These are phyloP conservation scores for Aegilops longissima DNA, from an alignment of 176 grass and related monocot species.

Conservation along the genomic window DNA sequence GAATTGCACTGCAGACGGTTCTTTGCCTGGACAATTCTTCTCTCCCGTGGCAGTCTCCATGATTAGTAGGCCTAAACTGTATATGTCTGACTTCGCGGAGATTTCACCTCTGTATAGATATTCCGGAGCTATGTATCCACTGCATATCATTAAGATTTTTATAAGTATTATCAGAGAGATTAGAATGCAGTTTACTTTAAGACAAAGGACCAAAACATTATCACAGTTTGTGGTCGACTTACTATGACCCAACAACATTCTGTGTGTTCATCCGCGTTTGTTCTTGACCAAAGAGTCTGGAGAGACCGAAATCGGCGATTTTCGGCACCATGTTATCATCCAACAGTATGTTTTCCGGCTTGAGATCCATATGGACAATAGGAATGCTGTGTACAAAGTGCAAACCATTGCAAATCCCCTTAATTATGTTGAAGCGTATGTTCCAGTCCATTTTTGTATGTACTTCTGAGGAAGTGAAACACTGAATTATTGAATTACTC, in stretches of 20 bases:
- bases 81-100: constrained; percentile 26
- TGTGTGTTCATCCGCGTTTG: constrained; percentile 39
- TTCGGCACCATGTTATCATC: constrained; percentile 36
- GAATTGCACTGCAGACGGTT: not conserved
- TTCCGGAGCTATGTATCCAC: constrained; percentile 41
- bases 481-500: not conserved
- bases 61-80: constrained; percentile 36
- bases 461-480: not conserved
- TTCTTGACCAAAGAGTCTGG: constrained; percentile 27
- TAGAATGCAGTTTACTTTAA: not conserved
- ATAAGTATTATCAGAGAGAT: not conserved
- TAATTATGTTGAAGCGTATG: constrained; percentile 30
- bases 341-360: constrained; percentile 31
- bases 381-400: constrained; percentile 22
- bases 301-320: constrained; percentile 41
- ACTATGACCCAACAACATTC: constrained; percentile 36
- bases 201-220: not conserved
- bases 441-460: not conserved
- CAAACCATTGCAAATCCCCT: constrained; percentile 24
- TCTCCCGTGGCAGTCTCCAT: constrained; percentile 29
- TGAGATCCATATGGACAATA: constrained; percentile 32
- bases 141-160: not conserved
- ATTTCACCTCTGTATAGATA: constrained; percentile 46
- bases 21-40: not conserved
- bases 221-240: not conserved